Evolutionary conservation across 1,284 basidiomycete genomes (phyloP).

Genomic region (Ustilago sp.): DNA sequence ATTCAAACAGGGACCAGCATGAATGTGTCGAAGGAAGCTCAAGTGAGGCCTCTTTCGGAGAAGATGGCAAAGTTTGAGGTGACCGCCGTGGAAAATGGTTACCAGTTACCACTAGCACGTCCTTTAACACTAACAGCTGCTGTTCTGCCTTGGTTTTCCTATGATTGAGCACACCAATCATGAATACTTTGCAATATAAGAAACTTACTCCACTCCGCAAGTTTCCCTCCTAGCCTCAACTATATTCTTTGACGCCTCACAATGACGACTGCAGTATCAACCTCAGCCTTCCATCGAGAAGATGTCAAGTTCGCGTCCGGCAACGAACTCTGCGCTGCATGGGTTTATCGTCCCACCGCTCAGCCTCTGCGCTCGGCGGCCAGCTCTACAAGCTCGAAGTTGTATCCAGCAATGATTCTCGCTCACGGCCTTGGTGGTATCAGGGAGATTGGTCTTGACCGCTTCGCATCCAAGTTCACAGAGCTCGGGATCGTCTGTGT

Average conservation of each 20-base stretch:
- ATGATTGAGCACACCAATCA: too few relatives aligned
- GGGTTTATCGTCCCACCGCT: slow-evolving; percentile 43
- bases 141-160: too few relatives aligned
- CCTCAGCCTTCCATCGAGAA: slow-evolving; percentile 29
- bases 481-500: slow-evolving; percentile 50
- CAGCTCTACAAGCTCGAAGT: background rate
- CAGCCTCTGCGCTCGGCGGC: slow-evolving; percentile 3
- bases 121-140: too few relatives aligned
- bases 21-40: background rate
- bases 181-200: background rate
- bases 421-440: slow-evolving; percentile 56
- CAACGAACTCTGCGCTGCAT: slow-evolving; percentile 38
- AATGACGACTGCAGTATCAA: slow-evolving; percentile 24
- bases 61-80: background rate
- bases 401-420: slow-evolving; percentile 47
- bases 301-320: slow-evolving; percentile 43
- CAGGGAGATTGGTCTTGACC: slow-evolving; percentile 57
- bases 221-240: background rate
- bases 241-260: background rate
- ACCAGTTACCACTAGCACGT: background rate
- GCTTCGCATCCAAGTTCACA: slow-evolving; percentile 39
- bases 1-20: too few relatives aligned
- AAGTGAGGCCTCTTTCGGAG: background rate
- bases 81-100: background rate
- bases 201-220: background rate